Base-by-base conservation (phyloP, 2,329 filamentous ascomycete genomes). In the Fusarium xylarioides region DNA sequence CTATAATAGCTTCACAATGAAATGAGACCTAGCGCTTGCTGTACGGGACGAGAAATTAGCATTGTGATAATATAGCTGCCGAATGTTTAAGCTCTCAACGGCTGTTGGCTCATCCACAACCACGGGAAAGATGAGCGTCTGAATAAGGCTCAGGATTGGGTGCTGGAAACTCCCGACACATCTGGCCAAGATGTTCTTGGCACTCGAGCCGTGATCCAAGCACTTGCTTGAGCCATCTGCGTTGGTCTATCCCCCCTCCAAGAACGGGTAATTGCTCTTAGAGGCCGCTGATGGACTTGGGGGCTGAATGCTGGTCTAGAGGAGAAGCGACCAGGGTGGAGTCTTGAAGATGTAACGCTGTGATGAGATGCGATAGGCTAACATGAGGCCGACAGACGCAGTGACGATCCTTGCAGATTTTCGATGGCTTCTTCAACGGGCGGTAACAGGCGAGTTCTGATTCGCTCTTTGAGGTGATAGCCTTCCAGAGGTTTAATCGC, bases 41-140 rank as follows among this genome's bases (percentile, higher is more conserved):
- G 61, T 56, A 58, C 43, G 63, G 60, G 52, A 68, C 21, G 38
- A 67, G 57, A 73, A 53, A 61, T 73, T 60, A 61, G 53, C 46
- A 63, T 42, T 66, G 73, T 74, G 73, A 69, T 71, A 54, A 66
- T 72, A 71, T 68, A 68, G 57, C 53, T 69, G 46, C 57, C 52
- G 63, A 70, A 54, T 59, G 61, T 58, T 34, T 34, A 47, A 44
- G 60, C 61, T 65, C 68, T 73, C 60, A 47, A 62, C 56, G n/a
- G 50, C 49, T 56, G 75, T 77, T 78, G 76, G 76, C 60, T 73
- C 62, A 44, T 63, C 64, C 70, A 68, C 50, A 64, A 53, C 61
- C 46, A 74, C 49, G 42, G 66, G 54, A 73, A 67, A 75, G 53
- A 76, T 70, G 69, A 76, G 76, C 71, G 73, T 77, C 69, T 74